Evolutionary conservation across 768 basidiomycete species (phyloP).

Genomic region (Russula sp.): DNA sequence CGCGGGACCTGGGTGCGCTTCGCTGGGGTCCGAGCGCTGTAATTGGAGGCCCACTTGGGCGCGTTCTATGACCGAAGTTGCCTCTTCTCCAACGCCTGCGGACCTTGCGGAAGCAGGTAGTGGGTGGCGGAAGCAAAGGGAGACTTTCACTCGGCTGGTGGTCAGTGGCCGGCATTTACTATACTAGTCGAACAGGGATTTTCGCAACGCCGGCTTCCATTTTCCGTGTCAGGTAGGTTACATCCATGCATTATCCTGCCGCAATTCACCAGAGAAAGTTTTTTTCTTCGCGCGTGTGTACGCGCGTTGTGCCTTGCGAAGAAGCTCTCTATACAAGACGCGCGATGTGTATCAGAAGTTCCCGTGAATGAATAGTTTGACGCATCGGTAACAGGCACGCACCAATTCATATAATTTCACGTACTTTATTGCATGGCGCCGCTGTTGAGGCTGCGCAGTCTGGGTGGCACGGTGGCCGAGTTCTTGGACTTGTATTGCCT

Average conservation of each 20-base stretch:
- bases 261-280: neutral
- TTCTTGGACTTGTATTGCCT: neutral
- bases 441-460: neutral
- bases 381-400: neutral
- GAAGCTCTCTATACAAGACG: neutral
- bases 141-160: neutral
- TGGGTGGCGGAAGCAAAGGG: neutral
- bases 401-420: neutral
- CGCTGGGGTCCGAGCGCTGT: neutral
- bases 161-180: neutral
- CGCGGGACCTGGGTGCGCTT: neutral
- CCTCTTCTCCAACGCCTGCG: neutral
- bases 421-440: neutral
- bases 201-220: neutral
- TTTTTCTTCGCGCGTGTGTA: neutral
- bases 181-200: neutral
- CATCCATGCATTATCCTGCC: too few relatives aligned
- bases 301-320: neutral
- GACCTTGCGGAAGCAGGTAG: neutral
- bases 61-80: neutral
- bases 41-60: neutral
- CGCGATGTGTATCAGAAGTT: neutral
- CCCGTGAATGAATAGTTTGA: neutral
- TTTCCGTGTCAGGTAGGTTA: neutral
- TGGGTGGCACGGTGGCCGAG: neutral